A percentile compares a stretch with the other conserved stretches of the same genome.
phyloP scores from a whole-genome alignment of 2,329 filamentous ascomycete genomes.

The Exophiala mesophila region DNA sequence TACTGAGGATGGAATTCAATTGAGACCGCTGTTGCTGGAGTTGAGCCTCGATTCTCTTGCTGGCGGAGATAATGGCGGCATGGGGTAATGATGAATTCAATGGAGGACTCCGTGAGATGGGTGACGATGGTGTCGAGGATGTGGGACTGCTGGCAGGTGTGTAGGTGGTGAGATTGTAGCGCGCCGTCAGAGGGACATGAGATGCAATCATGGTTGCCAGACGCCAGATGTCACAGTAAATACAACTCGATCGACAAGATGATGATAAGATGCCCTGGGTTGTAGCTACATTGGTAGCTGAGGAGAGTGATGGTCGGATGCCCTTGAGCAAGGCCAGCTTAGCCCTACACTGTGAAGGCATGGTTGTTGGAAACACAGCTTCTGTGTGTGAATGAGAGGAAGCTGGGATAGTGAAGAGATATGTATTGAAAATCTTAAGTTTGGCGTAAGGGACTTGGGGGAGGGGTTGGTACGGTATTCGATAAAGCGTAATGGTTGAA shows the following conservation, averaged over 20 bases:
- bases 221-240: slow-evolving; percentile 28
- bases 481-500: slow-evolving; percentile 4
- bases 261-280: slow-evolving; percentile 22
- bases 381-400: too few relatives aligned
- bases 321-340: slow-evolving; percentile 23
- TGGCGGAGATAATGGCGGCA: slow-evolving; percentile 14
- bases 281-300: slow-evolving; percentile 11
- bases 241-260: slow-evolving; percentile 20
- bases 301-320: slow-evolving; percentile 18
- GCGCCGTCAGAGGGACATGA: slow-evolving; percentile 20
- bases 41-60: slow-evolving; percentile 26
- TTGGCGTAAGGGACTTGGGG: background rate
- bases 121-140: slow-evolving; percentile 16
- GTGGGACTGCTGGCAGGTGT: slow-evolving; percentile 14
- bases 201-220: slow-evolving; percentile 24
- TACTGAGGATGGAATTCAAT: slow-evolving; percentile 25
- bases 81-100: slow-evolving; percentile 14
- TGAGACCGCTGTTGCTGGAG: slow-evolving; percentile 23
- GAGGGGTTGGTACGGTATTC: background rate
- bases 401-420: too few relatives aligned
- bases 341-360: slow-evolving; percentile 20
- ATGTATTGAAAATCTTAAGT: slow-evolving; percentile 5
- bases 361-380: slow-evolving; percentile 3
- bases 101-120: slow-evolving; percentile 6
- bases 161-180: slow-evolving; percentile 18